phyloP scores from a whole-genome alignment of 768 basidiomycete species.

The Suillus sp. region DNA sequence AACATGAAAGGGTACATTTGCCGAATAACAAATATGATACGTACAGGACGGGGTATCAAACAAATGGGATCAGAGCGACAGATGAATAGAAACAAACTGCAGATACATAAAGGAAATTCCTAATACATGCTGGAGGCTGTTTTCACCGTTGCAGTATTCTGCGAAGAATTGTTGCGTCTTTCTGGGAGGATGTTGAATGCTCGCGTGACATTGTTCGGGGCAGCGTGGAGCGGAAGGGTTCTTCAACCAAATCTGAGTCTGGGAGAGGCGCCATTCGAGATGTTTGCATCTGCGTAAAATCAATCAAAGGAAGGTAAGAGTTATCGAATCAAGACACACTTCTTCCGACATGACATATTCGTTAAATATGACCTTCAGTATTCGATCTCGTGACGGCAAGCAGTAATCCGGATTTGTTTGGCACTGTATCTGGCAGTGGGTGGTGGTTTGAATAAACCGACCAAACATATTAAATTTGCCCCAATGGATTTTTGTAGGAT shows the following conservation, averaged over 20 bases:
- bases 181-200: slow-evolving; percentile 33
- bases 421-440: slow-evolving; percentile 78
- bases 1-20: slow-evolving; percentile 8
- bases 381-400: slow-evolving; percentile 55
- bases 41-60: slow-evolving; percentile 41
- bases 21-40: slow-evolving; percentile 21
- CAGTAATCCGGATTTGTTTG: slow-evolving; percentile 58
- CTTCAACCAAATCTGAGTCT: slow-evolving; percentile 42
- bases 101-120: slow-evolving; percentile 32
- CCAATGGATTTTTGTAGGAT: slow-evolving; percentile 85
- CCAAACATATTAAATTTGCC: slow-evolving; percentile 95
- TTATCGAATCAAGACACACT: slow-evolving; percentile 40
- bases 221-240: slow-evolving; percentile 38
- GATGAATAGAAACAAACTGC: slow-evolving; percentile 26
- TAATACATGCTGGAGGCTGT: slow-evolving; percentile 20
- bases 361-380: slow-evolving; percentile 57
- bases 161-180: slow-evolving; percentile 50
- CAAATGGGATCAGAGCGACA: slow-evolving; percentile 23
- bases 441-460: slow-evolving; percentile 76
- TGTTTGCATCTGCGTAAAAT: slow-evolving; percentile 58
- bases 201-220: slow-evolving; percentile 36
- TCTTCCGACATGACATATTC: slow-evolving; percentile 69
- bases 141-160: slow-evolving; percentile 50
- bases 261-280: slow-evolving; percentile 60
- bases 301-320: slow-evolving; percentile 4